Conservation (phyloP, 2,329 filamentous ascomycete species). For the Claviceps sp. region DNA sequence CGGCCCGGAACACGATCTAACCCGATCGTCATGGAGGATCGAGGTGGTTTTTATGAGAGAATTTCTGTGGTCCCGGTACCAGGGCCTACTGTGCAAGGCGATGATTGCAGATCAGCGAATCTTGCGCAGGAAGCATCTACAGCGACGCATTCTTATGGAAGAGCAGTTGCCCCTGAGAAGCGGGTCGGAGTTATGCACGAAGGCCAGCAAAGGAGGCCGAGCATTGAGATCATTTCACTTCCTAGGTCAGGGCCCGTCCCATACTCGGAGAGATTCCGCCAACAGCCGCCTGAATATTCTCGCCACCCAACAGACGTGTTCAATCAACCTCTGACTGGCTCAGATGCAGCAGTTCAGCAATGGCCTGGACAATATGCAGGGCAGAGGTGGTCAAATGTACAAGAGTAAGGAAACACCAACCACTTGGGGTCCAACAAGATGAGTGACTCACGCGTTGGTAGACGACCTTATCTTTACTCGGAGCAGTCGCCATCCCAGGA, state of each 20-base stretch:
- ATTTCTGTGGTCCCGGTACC: conserved; percentile 8
- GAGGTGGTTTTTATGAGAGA: conserved; percentile 24
- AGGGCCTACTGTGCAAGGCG: background rate
- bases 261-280: conserved; percentile 1
- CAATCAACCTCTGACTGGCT: background rate
- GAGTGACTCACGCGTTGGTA: background rate
- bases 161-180: conserved; percentile 11
- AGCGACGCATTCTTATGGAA: conserved; percentile 5
- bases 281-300: background rate
- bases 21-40: conserved; percentile 26
- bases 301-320: background rate
- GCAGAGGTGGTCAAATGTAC: background rate
- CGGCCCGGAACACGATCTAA: conserved; percentile 18
- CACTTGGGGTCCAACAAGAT: background rate
- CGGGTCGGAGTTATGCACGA: conserved; percentile 9
- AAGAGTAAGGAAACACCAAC: conserved; percentile 1
- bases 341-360: background rate
- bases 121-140: conserved; percentile 7
- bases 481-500: background rate
- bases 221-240: conserved; percentile 11
- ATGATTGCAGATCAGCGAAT: background rate
- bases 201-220: conserved; percentile 10
- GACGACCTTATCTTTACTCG: background rate
- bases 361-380: background rate
- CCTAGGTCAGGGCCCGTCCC: conserved; percentile 1